Evolutionary conservation across 139 green algal genomes (phyloP), one percentile per base, ranked within the genome.

Genomic region (Haematococcus lacustris): DNA sequence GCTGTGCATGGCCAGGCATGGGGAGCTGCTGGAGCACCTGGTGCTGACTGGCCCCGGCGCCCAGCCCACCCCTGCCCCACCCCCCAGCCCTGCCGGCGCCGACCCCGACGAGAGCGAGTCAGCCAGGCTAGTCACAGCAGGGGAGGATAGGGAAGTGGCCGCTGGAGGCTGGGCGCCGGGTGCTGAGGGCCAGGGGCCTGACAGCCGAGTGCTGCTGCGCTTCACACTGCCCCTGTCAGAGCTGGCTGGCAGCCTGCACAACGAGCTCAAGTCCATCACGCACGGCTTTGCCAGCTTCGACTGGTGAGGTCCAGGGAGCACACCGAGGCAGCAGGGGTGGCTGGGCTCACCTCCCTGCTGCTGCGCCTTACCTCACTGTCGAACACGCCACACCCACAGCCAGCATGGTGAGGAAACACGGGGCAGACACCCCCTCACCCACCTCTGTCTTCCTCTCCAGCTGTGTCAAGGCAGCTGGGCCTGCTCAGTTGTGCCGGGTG

Each of bases 171-270:
- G 28, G 76, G n/a, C n/a, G n/a, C n/a, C n/a, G n/a, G n/a, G n/a
- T n/a, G 50, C 34, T 13, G 47, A 13, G 47, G 47, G 47, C 13
- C 13, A 13, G 47, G 47, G 47, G 13, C 61, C 62, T 37, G 51
- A 65, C 4, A 50, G 3, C 34, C 75, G 90, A 26, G 82, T 83
- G 4, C 50, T 96, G 75, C 76, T 96, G 68, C 71, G 83, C 28
- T 96, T 95, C 74, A 70, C 69, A 3, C 73, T 97, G 69, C 89
- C 90, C 1, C 79, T 95, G 66, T 70, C 85, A 28, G 92, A 97
- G 83, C 87, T 97, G 68, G 90, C 87, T 1, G 81, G 81, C 25
- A 35, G 92, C 71, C 94, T 98, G 63, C 96, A 96, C 83, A 85
- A 86, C 73, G 78, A 87, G 32, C 80, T 98, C 50, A 98, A 98